Conservation (phyloP, 768 basidiomycete genomes). For the Trametes maxima region DNA sequence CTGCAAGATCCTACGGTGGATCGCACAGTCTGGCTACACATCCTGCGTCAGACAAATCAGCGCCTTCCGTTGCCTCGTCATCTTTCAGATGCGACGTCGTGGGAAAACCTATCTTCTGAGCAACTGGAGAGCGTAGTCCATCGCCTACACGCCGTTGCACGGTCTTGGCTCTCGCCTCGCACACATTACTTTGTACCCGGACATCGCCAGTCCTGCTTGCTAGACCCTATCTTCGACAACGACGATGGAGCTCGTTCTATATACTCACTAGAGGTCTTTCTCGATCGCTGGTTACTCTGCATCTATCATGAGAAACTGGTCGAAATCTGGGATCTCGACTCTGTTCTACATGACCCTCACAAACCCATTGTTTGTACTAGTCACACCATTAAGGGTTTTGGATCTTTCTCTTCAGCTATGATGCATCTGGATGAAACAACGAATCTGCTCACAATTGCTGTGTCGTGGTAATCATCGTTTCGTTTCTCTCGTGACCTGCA, state of each 20-base stretch:
- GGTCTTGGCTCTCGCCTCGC: conserved; percentile 22
- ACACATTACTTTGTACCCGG: conserved; percentile 13
- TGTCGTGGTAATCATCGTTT: conserved; percentile 27
- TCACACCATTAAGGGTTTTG: conserved; percentile 12
- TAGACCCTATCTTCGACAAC: conserved; percentile 9
- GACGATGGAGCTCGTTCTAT: conserved; percentile 28
- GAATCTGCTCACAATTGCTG: conserved; percentile 22
- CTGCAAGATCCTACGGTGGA: conserved; percentile 21
- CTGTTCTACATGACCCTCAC: conserved; percentile 5
- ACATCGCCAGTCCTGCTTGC: conserved; percentile 5
- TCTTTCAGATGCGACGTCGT: background rate
- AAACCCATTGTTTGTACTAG: conserved; percentile 12
- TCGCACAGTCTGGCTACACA: conserved; percentile 25
- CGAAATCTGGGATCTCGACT: conserved; percentile 44
- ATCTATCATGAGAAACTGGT: conserved; percentile 45
- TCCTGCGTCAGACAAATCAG: conserved; percentile 15
- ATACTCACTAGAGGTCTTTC: conserved; percentile 43
- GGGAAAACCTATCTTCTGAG: background rate
- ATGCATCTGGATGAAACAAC: conserved; percentile 21
- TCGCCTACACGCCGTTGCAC: conserved; percentile 2
- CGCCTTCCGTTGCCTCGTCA: conserved; percentile 21
- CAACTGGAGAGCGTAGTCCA: conserved; percentile 15
- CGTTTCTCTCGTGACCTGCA: conserved; percentile 16
- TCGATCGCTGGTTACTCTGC: conserved; percentile 51
- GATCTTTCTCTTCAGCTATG: conserved; percentile 22